These are phyloP conservation scores for Ligustrum vulgare DNA, from an alignment of 257 asterid species.

Conservation along the genomic window DNA sequence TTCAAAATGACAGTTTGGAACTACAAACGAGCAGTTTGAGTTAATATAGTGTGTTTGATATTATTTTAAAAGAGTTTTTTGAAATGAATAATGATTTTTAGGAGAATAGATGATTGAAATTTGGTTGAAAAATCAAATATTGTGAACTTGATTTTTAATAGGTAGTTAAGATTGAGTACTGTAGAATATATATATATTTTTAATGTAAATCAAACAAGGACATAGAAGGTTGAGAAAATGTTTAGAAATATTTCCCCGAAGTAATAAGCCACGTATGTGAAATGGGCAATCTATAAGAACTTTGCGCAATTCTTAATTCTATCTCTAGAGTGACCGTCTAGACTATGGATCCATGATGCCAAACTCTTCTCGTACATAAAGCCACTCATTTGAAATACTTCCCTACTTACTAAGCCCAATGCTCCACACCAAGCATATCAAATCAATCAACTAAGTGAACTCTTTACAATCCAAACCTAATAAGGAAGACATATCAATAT, in stretches of 20 bases:
- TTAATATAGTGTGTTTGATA: no score
- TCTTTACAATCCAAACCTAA: conserved; percentile 3
- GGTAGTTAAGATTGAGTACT: no score
- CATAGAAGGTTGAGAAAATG: background rate
- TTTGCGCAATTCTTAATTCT: background rate
- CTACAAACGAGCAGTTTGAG: background rate
- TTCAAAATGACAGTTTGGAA: background rate
- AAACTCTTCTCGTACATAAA: background rate
- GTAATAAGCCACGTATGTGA: conserved; percentile 1
- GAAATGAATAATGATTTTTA: no score
- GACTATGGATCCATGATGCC: background rate
- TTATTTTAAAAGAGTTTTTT: no score
- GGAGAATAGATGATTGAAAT: no score
- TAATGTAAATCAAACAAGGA: no score
- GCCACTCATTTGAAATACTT: no score
- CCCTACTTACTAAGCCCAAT: background rate
- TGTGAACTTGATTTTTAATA: no score
- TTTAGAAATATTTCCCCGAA: background rate
- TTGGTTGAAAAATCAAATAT: no score
- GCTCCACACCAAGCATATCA: conserved; percentile 10
- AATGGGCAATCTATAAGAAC: conserved; percentile 4
- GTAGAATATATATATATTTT: no score
- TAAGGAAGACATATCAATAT: conserved; percentile 58
- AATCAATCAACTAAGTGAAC: conserved; percentile 17
- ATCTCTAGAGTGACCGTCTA: background rate